Evolutionary conservation across 1,284 basidiomycete species (phyloP), one percentile per base, ranked within the genome.

Genomic region (Ceratorhiza oryzae-sativae): DNA sequence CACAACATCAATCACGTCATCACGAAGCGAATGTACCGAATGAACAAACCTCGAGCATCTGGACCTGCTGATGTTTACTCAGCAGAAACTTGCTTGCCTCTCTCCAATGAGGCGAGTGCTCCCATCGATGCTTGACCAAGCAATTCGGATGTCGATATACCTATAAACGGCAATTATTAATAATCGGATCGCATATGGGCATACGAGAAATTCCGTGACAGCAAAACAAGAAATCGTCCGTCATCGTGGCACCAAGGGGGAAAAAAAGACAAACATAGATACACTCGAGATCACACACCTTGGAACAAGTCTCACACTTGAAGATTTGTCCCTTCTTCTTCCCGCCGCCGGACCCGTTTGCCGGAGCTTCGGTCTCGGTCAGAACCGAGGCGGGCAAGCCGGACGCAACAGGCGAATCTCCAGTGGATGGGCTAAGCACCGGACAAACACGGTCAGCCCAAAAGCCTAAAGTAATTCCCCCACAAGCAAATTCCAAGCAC

Each of bases 31-130:
- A 46, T 12, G 49, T 18, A 9, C 25, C n/a, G 15, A 39, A 45
- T 25, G 30, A 8, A 80, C 85, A 72, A 73, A 90, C 91, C 85
- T 98, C 97, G 62, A 99, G 90, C 71, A 98, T 84, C 79, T 98
- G 97, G 0, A 99, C 97, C 78, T 98, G 97, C 79, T 98, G 96
- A 80, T 99, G 97, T 83, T 98, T 99, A 82, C 90, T 93, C 77
- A 98, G 85, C 71, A 96, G 88, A 78, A 97, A 91, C 81, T 97
- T 96, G 76, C 92, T 94, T 0, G 95, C 94, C 81, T 96, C 94
- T 62, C 93, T 92, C 97, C 97, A 99, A 79, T 98, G 95, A 42
- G 94, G 93, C 32, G 92, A 94, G 78, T 98, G 95, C 80, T 98
- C 96, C 95, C 95, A 98, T 45, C 95, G 91, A 79, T 98, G 95